Base-by-base conservation (phyloP, 2,329 filamentous ascomycete genomes). In the Xylaria sp. region DNA sequence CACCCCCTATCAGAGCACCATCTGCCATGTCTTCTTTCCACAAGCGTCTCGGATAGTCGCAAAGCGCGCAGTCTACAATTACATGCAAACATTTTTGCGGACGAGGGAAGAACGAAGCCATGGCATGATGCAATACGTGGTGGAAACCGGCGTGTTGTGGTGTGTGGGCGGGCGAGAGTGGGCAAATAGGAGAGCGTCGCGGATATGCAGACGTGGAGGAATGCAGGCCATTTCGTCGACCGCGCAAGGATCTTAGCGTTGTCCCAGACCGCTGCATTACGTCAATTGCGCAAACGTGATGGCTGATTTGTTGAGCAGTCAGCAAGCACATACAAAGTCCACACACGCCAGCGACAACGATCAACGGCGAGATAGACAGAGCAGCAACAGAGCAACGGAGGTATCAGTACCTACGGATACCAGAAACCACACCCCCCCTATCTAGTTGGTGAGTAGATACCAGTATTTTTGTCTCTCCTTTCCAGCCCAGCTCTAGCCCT, bases 241-340 rank as follows among this genome's bases (percentile, higher is more conserved):
- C 48, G 31, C 43, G 41, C 62, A 52, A 44, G 54, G 58, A 62
- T 62, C 41, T 33, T 43, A 23, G 47, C 47, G 41, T 31, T 13
- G 55, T 46, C 33, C 38, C 54, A 63, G 56, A 63, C 58, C 53
- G 58, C 57, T 59, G 58, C 63, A 72, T 72, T 72, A 72, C 70
- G 70, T 72, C 70, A 72, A 70, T 62, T 63, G 61, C 67, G 67
- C 67, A 58, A 61, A 57, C 56, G 53, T 15, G 49, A 51, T 11
- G 33, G 57, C 60, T 62, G 44, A 64, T 64, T 64, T 59, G 47
- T 54, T 58, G 46, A 58, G 58, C 52, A 61, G 43, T 56, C 54
- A 57, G 49, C 46, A 33, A 60, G 31, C 41, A 54, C 60, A 60
- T 54, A 57, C 54, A 49, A 33, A 60, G 31, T 37, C 49, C 60